Base-by-base conservation (phyloP, 768 basidiomycete species). In the Leccinum subtestaceum region DNA sequence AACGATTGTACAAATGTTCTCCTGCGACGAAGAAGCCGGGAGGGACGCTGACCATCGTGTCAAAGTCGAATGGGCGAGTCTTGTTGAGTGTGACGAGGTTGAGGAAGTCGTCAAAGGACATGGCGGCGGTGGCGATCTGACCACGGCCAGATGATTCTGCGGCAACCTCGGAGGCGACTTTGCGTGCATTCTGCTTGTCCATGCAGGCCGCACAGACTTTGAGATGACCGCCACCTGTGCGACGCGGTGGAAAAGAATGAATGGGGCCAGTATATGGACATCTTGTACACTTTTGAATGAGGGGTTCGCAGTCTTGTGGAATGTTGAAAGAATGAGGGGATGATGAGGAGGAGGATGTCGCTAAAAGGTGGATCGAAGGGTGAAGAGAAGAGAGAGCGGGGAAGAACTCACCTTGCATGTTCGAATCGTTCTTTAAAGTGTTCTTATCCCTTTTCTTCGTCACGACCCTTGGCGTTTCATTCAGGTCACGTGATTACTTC, bases 81-180 rank as follows among this genome's bases (percentile, higher is more conserved):
- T 73, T 73, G 60, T 73, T 73, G 56, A 71, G 56, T 25, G 72
- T 70, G 59, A 72, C 65, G 52, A 72, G 71, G 58, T 56, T 67
- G 61, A 72, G 64, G 53, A 72, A 72, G 63, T 72, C 72, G 58
- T 72, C 72, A 43, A 74, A 64, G 21, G 65, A 65, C 65, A 74
- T 72, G 60, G 72, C 72, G 5, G 72, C 72, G 21, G 72, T 74
- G 21, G 72, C 72, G 60, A 74, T 74, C 65, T 74, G 71, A n/a
- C 67, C 64, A 58, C 71, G 69, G 2, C 67, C 65, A 15, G 72
- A 71, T 0, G 64, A 56, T 25, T 72, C 72, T 10, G 64, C 63
- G 15, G 65, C 70, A 34, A 70, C 56, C 55, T 71, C 70, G 29
- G 69, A 69, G 15, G 71, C 72, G 2, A 67, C 69, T 47, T 71